phyloP scores from a whole-genome alignment of 140 eudicot species.

The Oenanthe javanica region DNA sequence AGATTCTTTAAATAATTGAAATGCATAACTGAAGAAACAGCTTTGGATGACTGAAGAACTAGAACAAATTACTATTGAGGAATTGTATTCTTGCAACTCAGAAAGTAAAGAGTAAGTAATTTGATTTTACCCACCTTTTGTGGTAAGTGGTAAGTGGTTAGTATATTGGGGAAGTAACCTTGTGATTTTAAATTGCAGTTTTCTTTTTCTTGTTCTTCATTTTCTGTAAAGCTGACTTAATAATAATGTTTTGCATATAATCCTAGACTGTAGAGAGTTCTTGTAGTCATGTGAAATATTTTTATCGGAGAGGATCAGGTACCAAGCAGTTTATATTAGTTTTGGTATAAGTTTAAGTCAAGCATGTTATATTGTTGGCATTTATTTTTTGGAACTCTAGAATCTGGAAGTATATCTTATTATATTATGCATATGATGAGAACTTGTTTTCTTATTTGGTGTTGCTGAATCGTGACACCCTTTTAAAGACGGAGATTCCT shows the following conservation, averaged over 20 bases:
- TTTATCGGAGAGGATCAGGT: not conserved
- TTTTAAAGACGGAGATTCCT: not conserved
- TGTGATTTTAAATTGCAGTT: not conserved
- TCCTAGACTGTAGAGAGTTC: not conserved
- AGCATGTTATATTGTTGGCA: not conserved
- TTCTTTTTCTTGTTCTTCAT: not conserved
- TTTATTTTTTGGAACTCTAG: not conserved
- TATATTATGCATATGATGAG: not conserved
- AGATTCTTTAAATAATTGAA: not conserved
- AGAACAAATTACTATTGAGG: not conserved
- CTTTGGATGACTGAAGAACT: not conserved
- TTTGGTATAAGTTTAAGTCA: not conserved
- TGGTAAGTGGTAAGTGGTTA: not conserved
- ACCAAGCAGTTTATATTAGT: not conserved
- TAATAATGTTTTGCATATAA: not conserved
- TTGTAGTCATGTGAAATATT: not conserved
- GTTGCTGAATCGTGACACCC: not conserved
- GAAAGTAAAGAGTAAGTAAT: not conserved
- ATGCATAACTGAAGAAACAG: not conserved
- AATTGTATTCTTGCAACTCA: not conserved
- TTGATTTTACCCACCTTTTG: not conserved
- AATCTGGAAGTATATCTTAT: not conserved
- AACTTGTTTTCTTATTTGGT: not conserved
- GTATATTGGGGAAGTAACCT: not conserved
- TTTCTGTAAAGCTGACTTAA: not conserved